Base-by-base conservation (phyloP, 73 alveolate genomes). In the Symbiodinium natans region DNA sequence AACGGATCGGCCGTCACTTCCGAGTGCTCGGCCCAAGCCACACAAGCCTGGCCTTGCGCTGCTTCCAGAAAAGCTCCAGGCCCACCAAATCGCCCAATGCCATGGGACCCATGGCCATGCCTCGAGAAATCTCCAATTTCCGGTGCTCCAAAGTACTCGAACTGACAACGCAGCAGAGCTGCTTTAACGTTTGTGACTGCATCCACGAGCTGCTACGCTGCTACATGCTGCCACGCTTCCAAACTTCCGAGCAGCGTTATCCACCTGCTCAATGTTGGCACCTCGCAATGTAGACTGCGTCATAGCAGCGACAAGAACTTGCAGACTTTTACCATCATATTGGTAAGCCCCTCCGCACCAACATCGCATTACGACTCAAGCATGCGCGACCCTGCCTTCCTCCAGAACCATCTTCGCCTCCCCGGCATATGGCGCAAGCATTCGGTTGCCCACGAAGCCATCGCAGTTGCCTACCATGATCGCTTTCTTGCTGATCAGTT, bases 91-190 rank as follows among this genome's bases (percentile, higher is more conserved):
- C 98, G 25, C 98, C 98, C 82, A 92, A 27, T 1, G 98, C 98
- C 98, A 92, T 92, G 33, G 98, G 98, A 3, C 98, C 98, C 98
- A 92, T 92, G 87, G 98, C 98, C 98, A 92, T 92, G 90, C 98
- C 98, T 68, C 74, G 56, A 41, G 23, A 23, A 23, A 86, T 59
- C 95, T 74, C 85, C 29, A 4, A n/a, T n/a, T n/a, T n/a, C n/a
- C n/a, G n/a, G n/a, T n/a, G n/a, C n/a, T n/a, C n/a, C n/a, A n/a
- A n/a, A n/a, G n/a, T n/a, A n/a, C n/a, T n/a, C n/a, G n/a, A n/a
- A n/a, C n/a, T n/a, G n/a, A n/a, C n/a, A n/a, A n/a, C n/a, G n/a
- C n/a, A n/a, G n/a, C n/a, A n/a, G n/a, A n/a, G n/a, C n/a, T n/a
- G n/a, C n/a, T n/a, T n/a, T n/a, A n/a, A n/a, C n/a, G n/a, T 3